Evolutionary conservation across 2,329 filamentous ascomycete species (phyloP), one percentile per base, ranked within the genome.

Genomic region (Thielaviopsis punctulata): DNA sequence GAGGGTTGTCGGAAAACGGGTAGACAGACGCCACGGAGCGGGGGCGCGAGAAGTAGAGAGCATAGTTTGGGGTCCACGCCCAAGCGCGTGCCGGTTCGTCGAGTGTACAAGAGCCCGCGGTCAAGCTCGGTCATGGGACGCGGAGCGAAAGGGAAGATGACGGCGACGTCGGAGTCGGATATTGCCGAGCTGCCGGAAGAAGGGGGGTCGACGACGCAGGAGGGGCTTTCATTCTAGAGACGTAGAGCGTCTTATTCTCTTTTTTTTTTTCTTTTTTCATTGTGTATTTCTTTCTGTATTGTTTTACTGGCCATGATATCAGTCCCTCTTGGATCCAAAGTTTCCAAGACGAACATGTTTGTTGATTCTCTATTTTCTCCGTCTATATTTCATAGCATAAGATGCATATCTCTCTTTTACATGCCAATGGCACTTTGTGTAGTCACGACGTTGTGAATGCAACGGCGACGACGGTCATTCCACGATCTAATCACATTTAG

Each of bases 211-310:
- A 15, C 30, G 13, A 36, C 30, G 13, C 12, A 15, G 30, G 3
- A 36, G n/a, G 30, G n/a, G 12, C 30, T 15, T 15, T 36, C 30
- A 15, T 36, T n/a, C 27, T 33, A 33, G 30, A 36, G 30, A 36
- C 13, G 30, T 36, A n/a, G 30, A 36, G 13, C 2, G 12, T 36
- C 30, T 56, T 53, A 47, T 52, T 47, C 43, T 41, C 9, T 54
- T 51, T 54, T 56, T 43, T 51, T n/a, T 43, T 54, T 53, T 45
- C 54, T 46, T 23, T 47, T 50, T 30, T 24, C 30, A 12, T 41
- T 23, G 15, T 48, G 45, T 51, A n/a, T 47, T 21, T 43, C 18
- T 41, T 24, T 27, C 15, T 54, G 23, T 39, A 13, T 23, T 24
- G 45, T 24, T 46, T 33, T 22, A 10, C 18, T 15, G 23, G 39